Base-by-base conservation (phyloP, 352 stramenopile species). In the Phytophthora pini region DNA sequence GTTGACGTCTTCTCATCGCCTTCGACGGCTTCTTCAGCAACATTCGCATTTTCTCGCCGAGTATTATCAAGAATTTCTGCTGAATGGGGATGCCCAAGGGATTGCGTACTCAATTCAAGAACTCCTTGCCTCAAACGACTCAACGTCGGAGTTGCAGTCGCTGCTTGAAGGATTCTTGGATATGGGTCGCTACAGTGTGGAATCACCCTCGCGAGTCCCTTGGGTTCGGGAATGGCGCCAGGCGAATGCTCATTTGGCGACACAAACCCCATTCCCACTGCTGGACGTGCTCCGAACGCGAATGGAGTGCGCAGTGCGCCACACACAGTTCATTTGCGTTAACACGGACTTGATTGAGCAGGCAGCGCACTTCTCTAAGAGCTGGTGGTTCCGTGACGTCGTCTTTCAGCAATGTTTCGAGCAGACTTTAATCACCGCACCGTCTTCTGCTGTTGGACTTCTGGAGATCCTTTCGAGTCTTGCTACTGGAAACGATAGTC, bases 161-260 rank as follows among this genome's bases (percentile, higher is more conserved):
- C 74, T 90, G 10, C 65, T 90, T 12, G 57, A 77, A 49, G 76
- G 68, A 24, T 88, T 88, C 36, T 70, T 68, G 10, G 65, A 76
- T 20, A 65, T 31, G 8, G 70, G 77, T 17, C 58, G 68, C 6
- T 77, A 77, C 24, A 50, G 49, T 15, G 58, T 82, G 22, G 55
- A 76, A 36, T 38, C 61, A 32, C 61, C 47, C 12, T 39, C 47
- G 38, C 24, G 50, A 32, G 48, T 57, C 46, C 63, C 63, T 1
- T 90, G 82, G 79, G 64, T 79, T 2, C 79, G 82, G n/a, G 77
- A 90, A 65, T 90, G 82, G 82, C 71, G 79, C 6, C 82, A 90
- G 56, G 58, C 85, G 4, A 87, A 77, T 38, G 57, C 76, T 5
- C 65, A 81, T 39, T 60, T 90, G 7, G 56, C 52, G 2, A 62